Base-by-base conservation (phyloP, 805 yeast genomes). In the Yarrowia bubula region DNA sequence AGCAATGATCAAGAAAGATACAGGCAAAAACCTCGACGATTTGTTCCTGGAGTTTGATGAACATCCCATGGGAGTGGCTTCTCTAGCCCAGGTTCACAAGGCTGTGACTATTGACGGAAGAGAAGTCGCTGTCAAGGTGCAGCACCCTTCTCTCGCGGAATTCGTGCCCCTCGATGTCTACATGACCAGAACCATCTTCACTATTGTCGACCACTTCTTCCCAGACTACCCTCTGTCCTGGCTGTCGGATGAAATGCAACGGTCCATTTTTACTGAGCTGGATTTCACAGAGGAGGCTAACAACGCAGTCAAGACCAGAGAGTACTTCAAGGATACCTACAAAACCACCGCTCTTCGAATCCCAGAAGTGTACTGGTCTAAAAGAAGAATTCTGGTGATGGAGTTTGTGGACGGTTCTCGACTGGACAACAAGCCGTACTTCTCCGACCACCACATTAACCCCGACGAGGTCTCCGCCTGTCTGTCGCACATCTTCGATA, bases 221-320 rank as follows among this genome's bases (percentile, higher is more conserved):
- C 98, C 99, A 0, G 95, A 95, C 66, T 95, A 93, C 72, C 96
- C 98, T 0, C 76, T 96, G 69, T 84, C 87, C 3, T 95, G 99
- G 99, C 80, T 95, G n/a, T 90, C 96, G 13, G 97, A 95, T 66
- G 99, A 95, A 75, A 79, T 95, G 75, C 90, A 89, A 71, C 81
- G 80, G 38, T 90, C 97, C 1, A 92, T 95, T 63, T 92, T 81
- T 72, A 92, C 89, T n/a, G 99, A 95, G 75, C 80, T 95, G 55
- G 91, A 95, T 76, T 95, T 95, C 76, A 81, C 83, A 11, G 86
- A 87, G 69, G 99, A 95, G 74, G 97, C 97, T 1, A 76, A 78
- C 64, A 93, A 95, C 75, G 90, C 98, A 0, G 74, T 75, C 32
- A 79, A 77, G n/a, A 91, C 98, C 0, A 81, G 81, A 10, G 79